Base-by-base conservation (phyloP, 2,329 filamentous ascomycete genomes). In the Aspergillus phoenicis region DNA sequence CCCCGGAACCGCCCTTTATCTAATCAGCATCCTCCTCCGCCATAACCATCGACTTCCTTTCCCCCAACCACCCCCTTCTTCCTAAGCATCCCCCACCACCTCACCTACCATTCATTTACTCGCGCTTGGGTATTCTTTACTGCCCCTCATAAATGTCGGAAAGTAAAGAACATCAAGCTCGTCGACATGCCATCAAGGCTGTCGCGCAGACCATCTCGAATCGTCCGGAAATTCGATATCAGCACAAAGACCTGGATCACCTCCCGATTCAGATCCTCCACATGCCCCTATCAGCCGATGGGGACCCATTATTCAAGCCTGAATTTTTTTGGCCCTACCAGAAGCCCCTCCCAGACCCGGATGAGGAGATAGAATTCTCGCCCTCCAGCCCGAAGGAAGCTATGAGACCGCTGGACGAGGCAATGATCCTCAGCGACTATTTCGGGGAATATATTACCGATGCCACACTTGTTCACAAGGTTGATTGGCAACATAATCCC, bases 371-470 rank as follows among this genome's bases (percentile, higher is more conserved):
- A 2, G 30, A 36, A 1, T 36, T 36, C 0, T 36, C 33, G 33
- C 33, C 33, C 11, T 36, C 33, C 11, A 36, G 33, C 4, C 47
- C 10, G 24, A 2, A 28, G 8, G 28, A 17, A n/a, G 28, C 2
- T 1, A 7, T 2, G 5, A 0, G 13, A 5, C 33, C 33, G 11
- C 0, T 36, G 33, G 33, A 36, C 33, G 33, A 36, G 33, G 11
- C 33, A 33, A 0, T 0, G 0, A 5, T 33, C 11, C 30, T 36
- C 0, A 36, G 30, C 33, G 0, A 36, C 33, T 36, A 36, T 2
- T 30, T 30, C 8, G 28, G 28, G 28, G 0, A 30, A 0, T 30
- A 30, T 30, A 30, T 30, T 0, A 4, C 28, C 10, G 0, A 0
- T 11, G 28, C 28, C 4, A 30, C 2, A 11, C 28, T 4, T 11